Percentiles rank a stretch among this genome's conserved stretches.
phyloP scores from a whole-genome alignment of 306 rosid species.

The Malus orientalis region DNA sequence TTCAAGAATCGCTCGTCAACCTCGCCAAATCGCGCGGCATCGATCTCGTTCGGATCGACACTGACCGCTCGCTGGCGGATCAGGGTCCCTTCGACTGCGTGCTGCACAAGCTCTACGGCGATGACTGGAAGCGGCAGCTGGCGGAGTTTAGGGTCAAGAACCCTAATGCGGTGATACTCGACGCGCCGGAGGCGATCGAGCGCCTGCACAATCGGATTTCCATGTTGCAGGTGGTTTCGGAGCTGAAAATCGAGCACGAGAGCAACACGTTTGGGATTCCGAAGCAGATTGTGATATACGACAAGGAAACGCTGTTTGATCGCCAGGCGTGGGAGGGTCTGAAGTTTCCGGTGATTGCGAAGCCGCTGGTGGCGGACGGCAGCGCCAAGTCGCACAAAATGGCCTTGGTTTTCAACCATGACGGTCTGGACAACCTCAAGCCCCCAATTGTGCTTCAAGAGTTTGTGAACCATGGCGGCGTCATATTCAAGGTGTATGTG shows the following conservation, averaged over 20 bases:
- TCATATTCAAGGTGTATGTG: constrained; percentile 82
- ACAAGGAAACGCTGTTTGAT: constrained; percentile 57
- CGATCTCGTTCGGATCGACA: constrained; percentile 54
- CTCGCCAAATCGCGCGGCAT: constrained; percentile 63
- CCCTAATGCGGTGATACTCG: constrained; percentile 63
- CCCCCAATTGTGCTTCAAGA: constrained; percentile 86
- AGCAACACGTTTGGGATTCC: constrained; percentile 79
- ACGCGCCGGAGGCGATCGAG: constrained; percentile 71
- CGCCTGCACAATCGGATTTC: constrained; percentile 84
- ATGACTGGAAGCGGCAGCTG: constrained; percentile 60
- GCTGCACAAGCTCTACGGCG: constrained; percentile 76
- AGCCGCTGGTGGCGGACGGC: constrained; percentile 86
- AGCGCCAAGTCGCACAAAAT: constrained; percentile 86
- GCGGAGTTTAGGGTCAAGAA: constrained; percentile 28
- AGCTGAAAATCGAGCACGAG: constrained; percentile 43
- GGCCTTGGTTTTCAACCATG: constrained; percentile 64
- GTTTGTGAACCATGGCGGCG: constrained; percentile 91
- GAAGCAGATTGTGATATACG: constrained; percentile 77
- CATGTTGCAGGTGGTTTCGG: constrained; percentile 88
- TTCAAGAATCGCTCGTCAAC: constrained; percentile 48
- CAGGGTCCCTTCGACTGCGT: constrained; percentile 81
- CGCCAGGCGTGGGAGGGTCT: constrained; percentile 50
- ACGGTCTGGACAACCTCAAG: constrained; percentile 53
- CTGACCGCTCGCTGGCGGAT: constrained; percentile 34
- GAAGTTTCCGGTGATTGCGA: constrained; percentile 77